Conservation (phyloP, 768 basidiomycete species). For the Hygrophoropsis aurantiaca region DNA sequence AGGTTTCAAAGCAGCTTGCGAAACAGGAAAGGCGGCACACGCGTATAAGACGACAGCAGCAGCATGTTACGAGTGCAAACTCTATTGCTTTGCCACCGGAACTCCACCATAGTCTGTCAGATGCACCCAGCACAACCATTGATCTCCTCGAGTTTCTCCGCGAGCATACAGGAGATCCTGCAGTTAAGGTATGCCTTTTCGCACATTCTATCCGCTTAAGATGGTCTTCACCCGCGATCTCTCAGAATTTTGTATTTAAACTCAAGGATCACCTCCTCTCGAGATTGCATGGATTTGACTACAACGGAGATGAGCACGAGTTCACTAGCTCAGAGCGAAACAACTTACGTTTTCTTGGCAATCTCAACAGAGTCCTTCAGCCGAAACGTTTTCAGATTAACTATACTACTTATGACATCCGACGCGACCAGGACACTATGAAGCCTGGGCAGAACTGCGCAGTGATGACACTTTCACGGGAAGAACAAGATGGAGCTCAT, state of each 20-base stretch:
- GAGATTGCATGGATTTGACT: slow-evolving; percentile 10
- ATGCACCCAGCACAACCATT: not conserved
- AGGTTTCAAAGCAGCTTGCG: slow-evolving; percentile 5
- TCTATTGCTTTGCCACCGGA: not conserved
- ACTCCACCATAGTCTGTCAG: slow-evolving; percentile 6
- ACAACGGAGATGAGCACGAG: slow-evolving; percentile 9
- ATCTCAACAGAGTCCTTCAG: slow-evolving; percentile 5
- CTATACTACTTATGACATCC: slow-evolving; percentile 21
- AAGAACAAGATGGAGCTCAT: slow-evolving; percentile 11
- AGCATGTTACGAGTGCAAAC: not conserved
- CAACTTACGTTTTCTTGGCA: slow-evolving; percentile 3
- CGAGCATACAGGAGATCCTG: slow-evolving; percentile 10
- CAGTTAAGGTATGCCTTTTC: slow-evolving; percentile 11
- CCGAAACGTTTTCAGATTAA: slow-evolving; percentile 10
- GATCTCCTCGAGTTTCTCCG: slow-evolving; percentile 2
- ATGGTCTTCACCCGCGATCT: not conserved
- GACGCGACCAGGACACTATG: slow-evolving; percentile 13
- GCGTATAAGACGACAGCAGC: not conserved
- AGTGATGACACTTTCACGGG: slow-evolving; percentile 18
- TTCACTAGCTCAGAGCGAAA: slow-evolving; percentile 9
- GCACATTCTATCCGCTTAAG: not conserved
- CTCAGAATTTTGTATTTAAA: slow-evolving; percentile 13
- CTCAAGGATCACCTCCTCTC: slow-evolving; percentile 23
- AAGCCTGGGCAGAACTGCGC: slow-evolving; percentile 13
- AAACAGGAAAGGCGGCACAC: slow-evolving; percentile 12